Evolutionary conservation across 2,329 filamentous ascomycete species (phyloP).

Genomic region (Daldinia eschscholtzii): DNA sequence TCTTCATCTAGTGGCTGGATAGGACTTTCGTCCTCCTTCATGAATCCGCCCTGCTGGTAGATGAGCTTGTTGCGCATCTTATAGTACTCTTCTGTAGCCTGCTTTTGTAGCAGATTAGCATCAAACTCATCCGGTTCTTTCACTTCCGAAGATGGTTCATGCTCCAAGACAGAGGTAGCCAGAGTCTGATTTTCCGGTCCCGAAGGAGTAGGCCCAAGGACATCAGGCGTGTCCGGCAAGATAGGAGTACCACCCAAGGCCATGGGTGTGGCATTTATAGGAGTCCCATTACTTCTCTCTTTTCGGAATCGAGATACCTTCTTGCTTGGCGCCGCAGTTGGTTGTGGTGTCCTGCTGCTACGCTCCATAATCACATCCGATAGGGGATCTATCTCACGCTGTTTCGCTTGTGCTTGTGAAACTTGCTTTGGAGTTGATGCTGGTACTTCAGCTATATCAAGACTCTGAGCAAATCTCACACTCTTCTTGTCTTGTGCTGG

Average conservation of each 20-base stretch:
- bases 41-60: constrained; percentile 84
- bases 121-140: constrained; percentile 75
- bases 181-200: constrained; percentile 69
- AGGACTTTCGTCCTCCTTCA: constrained; percentile 75
- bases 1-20: constrained; percentile 76
- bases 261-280: constrained; percentile 23
- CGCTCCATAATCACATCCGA: constrained; percentile 63
- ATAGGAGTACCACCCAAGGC: constrained; percentile 40
- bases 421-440: constrained; percentile 44
- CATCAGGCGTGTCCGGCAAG: constrained; percentile 59
- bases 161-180: constrained; percentile 71
- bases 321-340: constrained; percentile 25
- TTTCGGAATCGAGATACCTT: constrained; percentile 68
- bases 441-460: constrained; percentile 49
- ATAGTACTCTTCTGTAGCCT: constrained; percentile 87
- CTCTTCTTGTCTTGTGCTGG: constrained; percentile 46
- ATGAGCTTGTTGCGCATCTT: constrained; percentile 85
- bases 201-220: constrained; percentile 58
- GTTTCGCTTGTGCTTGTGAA: constrained; percentile 40
- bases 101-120: constrained; percentile 76
- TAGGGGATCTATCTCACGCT: constrained; percentile 61
- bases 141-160: constrained; percentile 55
- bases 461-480: constrained; percentile 49
- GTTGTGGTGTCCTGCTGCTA: constrained; percentile 31
- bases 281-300: constrained; percentile 48